Conservation (phyloP, 176 grass and related monocot species). For the Secale cereale region DNA sequence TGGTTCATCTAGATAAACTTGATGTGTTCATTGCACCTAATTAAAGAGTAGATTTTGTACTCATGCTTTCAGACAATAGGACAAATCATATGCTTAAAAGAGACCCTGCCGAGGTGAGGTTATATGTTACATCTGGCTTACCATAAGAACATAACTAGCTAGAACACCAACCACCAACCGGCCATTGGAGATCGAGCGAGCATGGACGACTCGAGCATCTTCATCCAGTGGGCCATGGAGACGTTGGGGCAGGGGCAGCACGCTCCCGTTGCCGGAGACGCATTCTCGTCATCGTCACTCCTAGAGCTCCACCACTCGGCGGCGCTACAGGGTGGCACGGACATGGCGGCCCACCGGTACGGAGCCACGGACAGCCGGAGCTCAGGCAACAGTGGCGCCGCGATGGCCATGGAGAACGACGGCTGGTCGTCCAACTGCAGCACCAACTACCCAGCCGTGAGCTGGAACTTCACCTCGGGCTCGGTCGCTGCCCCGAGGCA, state of each 20-base stretch:
- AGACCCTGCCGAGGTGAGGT: too few relatives aligned
- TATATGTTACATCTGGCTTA: too few relatives aligned
- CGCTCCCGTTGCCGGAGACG: neutral
- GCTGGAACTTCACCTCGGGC: slow-evolving; percentile 30
- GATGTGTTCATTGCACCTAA: too few relatives aligned
- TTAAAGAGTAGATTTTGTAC: too few relatives aligned
- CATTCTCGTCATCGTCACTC: slow-evolving; percentile 15
- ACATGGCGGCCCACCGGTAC: neutral
- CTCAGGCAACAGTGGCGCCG: slow-evolving; percentile 7
- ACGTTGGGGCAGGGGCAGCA: slow-evolving; percentile 16
- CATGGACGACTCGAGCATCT: slow-evolving; percentile 34
- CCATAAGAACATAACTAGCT: too few relatives aligned
- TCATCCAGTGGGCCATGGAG: slow-evolving; percentile 34
- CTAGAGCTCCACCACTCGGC: neutral
- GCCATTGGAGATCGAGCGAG: too few relatives aligned
- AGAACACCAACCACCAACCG: too few relatives aligned
- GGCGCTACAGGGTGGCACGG: neutral
- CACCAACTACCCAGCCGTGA: neutral
- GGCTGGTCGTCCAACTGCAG: neutral
- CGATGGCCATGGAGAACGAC: neutral
- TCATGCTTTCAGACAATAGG: too few relatives aligned
- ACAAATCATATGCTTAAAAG: too few relatives aligned
- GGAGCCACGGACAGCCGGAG: slow-evolving; percentile 33
- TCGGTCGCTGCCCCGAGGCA: neutral
- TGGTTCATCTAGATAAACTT: too few relatives aligned